Evolutionary conservation across 2,329 filamentous ascomycete genomes (phyloP).

Genomic region (Colletotrichum paranaense): DNA sequence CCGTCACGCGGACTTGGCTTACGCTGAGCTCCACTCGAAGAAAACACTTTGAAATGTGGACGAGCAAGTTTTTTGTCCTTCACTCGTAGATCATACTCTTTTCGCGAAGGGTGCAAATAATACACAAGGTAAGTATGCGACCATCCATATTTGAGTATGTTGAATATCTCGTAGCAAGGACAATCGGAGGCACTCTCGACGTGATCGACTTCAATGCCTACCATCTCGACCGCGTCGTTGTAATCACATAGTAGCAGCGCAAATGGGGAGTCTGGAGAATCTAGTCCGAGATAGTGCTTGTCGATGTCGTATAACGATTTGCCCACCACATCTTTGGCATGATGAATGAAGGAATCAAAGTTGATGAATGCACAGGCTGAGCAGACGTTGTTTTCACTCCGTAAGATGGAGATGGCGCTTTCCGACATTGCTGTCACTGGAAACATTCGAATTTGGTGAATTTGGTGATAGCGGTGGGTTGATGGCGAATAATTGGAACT

Average conservation of each 20-base stretch:
- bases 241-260: background rate
- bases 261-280: background rate
- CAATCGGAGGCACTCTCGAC: accelerated
- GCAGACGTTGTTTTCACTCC: background rate
- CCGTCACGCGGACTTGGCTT: accelerated
- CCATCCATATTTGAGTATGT: too few species aligned
- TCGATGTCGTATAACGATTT: background rate
- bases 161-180: background rate
- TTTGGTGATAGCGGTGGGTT: background rate
- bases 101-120: too few species aligned
- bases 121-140: too few species aligned
- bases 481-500: background rate
- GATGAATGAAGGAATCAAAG: background rate
- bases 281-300: background rate
- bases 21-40: too few species aligned
- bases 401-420: background rate
- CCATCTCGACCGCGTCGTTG: background rate
- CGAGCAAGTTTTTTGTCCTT: background rate
- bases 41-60: too few species aligned
- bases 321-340: background rate
- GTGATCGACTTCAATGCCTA: background rate
- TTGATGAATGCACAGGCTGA: background rate
- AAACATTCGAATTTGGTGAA: too few species aligned
- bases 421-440: background rate
- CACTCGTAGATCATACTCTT: too few species aligned